These are phyloP conservation scores for Rubroshorea leprosula DNA, from an alignment of 345 rosid genomes.

Conservation along the genomic window DNA sequence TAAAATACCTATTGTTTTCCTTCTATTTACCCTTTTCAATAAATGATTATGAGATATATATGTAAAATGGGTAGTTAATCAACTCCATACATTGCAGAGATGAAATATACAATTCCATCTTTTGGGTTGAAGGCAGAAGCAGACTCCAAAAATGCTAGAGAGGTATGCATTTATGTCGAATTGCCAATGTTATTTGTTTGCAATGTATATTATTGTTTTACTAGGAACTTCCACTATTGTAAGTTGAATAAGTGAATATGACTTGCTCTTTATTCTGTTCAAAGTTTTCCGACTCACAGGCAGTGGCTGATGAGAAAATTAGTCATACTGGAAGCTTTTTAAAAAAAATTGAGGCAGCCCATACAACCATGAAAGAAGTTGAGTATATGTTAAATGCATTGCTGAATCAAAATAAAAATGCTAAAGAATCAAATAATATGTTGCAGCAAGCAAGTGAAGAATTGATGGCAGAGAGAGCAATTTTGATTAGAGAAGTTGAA, in stretches of 20 bases:
- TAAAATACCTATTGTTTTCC: too few species aligned
- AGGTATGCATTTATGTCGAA: slow-evolving; percentile 32
- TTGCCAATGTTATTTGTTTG: slow-evolving; percentile 3
- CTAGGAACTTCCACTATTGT: not conserved
- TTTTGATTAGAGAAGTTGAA: slow-evolving; percentile 48
- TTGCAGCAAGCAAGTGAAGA: slow-evolving; percentile 58
- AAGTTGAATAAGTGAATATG: not conserved
- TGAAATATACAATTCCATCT: slow-evolving; percentile 27
- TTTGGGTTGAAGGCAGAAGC: slow-evolving; percentile 29
- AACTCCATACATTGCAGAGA: slow-evolving; percentile 35
- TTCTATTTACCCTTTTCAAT: too few species aligned
- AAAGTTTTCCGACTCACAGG: slow-evolving; percentile 34
- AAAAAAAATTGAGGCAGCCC: slow-evolving; percentile 58
- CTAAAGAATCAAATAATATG: too few species aligned
- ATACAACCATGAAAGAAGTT: slow-evolving; percentile 70
- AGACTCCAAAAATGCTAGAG: slow-evolving; percentile 19
- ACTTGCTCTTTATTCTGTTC: slow-evolving; percentile 8
- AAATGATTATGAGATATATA: slow-evolving; percentile 7
- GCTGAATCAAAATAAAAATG: slow-evolving; percentile 58
- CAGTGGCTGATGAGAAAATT: slow-evolving; percentile 31
- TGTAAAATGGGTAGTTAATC: slow-evolving; percentile 18
- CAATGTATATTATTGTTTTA: too few species aligned
- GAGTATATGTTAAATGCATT: slow-evolving; percentile 56
- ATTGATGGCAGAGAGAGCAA: slow-evolving; percentile 42
- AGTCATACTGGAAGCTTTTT: slow-evolving; percentile 43